Conservation (phyloP, 768 basidiomycete species). For the Macrolepiota albuminosa region DNA sequence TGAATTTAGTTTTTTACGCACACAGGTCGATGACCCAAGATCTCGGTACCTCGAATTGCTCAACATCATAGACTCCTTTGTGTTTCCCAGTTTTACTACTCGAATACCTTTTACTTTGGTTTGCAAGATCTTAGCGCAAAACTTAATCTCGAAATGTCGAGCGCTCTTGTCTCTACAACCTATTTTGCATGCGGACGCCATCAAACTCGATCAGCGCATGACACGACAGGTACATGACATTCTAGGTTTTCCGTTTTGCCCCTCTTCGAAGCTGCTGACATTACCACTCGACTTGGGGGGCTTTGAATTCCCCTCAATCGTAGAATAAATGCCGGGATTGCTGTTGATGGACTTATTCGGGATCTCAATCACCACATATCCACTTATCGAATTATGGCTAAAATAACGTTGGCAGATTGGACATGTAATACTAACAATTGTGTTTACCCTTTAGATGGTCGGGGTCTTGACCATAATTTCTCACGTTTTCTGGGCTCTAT, state of each 20-base stretch:
- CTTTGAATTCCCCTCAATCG: slow-evolving; percentile 20
- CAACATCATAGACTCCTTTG: slow-evolving; percentile 17
- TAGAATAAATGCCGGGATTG: slow-evolving; percentile 15
- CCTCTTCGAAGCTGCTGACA: not conserved
- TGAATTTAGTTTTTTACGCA: no score
- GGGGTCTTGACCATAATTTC: slow-evolving; percentile 1
- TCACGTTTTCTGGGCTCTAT: not conserved
- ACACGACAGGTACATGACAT: slow-evolving; percentile 13
- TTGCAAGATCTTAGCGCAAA: slow-evolving; percentile 18
- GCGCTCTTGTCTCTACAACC: slow-evolving; percentile 19
- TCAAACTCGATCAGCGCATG: slow-evolving; percentile 12
- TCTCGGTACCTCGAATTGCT: slow-evolving; percentile 9
- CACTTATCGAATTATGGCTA: slow-evolving; percentile 12
- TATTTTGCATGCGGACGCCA: slow-evolving; percentile 2
- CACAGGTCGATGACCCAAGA: no score
- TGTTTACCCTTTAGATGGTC: slow-evolving; percentile 2
- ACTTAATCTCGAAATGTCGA: slow-evolving; percentile 13
- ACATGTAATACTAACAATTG: slow-evolving; percentile 10
- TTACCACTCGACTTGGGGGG: slow-evolving; percentile 12
- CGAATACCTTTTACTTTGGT: slow-evolving; percentile 18
- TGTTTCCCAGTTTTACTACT: slow-evolving; percentile 14
- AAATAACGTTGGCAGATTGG: slow-evolving; percentile 16
- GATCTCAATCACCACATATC: slow-evolving; percentile 23
- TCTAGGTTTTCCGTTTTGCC: slow-evolving; percentile 20
- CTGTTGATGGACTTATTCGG: slow-evolving; percentile 14